A percentile compares a stretch with the other conserved stretches of the same genome.
These are phyloP conservation scores for Daldinia vernicosa DNA, from an alignment of 495 filamentous ascomycete genomes.

Conservation along the genomic window DNA sequence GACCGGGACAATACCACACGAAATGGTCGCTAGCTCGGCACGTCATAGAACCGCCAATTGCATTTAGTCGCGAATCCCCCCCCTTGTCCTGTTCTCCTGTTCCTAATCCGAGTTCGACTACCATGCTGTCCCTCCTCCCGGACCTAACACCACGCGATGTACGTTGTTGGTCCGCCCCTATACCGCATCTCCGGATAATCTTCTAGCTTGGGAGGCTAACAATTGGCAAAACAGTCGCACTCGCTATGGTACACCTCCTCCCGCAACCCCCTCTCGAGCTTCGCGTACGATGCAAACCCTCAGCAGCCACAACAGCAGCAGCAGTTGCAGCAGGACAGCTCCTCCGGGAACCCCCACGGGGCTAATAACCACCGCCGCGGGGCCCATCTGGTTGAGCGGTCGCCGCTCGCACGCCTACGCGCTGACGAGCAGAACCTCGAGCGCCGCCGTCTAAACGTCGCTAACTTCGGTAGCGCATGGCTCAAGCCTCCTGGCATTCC, in stretches of 20 bases:
- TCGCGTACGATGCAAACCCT: conserved; percentile 37
- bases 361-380: conserved; percentile 38
- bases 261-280: conserved; percentile 51
- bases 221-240: conserved; percentile 62
- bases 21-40: conserved; percentile 13
- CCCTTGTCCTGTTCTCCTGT: too few relatives aligned
- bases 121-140: conserved; percentile 75
- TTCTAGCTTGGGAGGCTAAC: conserved; percentile 8
- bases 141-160: conserved; percentile 77
- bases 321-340: conserved; percentile 18
- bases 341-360: conserved; percentile 28
- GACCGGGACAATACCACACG: conserved; percentile 2
- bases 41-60: conserved; percentile 9
- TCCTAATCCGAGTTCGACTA: conserved; percentile 29
- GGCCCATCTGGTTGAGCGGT: conserved; percentile 53
- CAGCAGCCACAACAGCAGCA: conserved; percentile 38
- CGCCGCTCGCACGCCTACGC: conserved; percentile 67
- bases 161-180: conserved; percentile 44
- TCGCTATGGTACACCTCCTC: conserved; percentile 74
- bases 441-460: conserved; percentile 74
- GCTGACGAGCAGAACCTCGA: conserved; percentile 74
- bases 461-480: conserved; percentile 79
- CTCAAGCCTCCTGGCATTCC: conserved; percentile 77
- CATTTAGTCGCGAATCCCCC: conserved; percentile 21
- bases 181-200: neutral